Base-by-base conservation (phyloP, 345 rosid species). In the thale cress (Arabidopsis thaliana) region DNA sequence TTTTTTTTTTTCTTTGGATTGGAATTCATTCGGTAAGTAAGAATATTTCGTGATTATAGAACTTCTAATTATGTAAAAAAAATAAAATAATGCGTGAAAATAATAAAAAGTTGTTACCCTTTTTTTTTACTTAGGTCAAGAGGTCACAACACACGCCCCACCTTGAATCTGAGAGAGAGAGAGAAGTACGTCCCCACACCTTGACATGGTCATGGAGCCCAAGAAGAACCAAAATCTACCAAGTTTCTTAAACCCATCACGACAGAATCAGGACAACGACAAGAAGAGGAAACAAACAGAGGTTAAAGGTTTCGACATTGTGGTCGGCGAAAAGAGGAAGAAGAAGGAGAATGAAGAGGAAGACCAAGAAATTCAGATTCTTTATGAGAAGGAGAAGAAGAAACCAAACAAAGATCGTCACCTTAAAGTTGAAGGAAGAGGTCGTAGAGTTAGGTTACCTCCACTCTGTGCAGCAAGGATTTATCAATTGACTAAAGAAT, bases 361-460 rank as follows among this genome's bases (percentile, higher is more conserved):
- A 12, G 14, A 12, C 6, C 14, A 50, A 16, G 20, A 16, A 52
- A 38, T 37, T 61, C 51, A 14, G 57, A 24, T 57, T 57, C 42
- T 57, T 34, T 7, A 7, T 57, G 41, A 7, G 40, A 16, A 57
- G 61, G 4, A 56, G 40, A 64, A 16, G 48, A 64, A 16, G 46
- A 56, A 46, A 34, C 13, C 71, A 4, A 45, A 4, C 16, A 65
- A 65, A 65, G 78, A 65, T 12, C 40, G 72, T 9, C 77, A 74
- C 57, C 14, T 23, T 1, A 74, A 74, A 65, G 72, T 74, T 1
- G 65, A 73, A 65, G 71, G 78, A 55, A 24, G 77, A 32, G 57
- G 71, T 33, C 45, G 77, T 4, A 64, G 77, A 45, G 13, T 73
- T 22, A 33, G 77, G 38, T 8, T 73, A 12, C 48, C 71, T 64